Base-by-base conservation (phyloP, 768 basidiomycete species). In the Suillus subaureus region DNA sequence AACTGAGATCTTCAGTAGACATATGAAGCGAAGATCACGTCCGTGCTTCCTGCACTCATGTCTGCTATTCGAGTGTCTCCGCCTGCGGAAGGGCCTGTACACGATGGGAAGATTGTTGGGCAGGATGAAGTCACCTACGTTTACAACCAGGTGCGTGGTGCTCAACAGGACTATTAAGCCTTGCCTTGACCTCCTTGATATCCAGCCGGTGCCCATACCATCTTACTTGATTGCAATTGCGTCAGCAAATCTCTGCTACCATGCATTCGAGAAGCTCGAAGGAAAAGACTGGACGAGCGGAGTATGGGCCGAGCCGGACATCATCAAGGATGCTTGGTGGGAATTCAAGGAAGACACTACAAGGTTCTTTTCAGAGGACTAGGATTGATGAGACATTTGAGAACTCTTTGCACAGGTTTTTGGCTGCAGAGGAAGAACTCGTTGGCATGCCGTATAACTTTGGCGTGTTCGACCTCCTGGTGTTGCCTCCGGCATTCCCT, bases 181-280 rank as follows among this genome's bases (percentile, higher is more conserved):
- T 18, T 45, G 6, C 35, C 35, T 9, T 18, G 3, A 49, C 26
- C 39, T 43, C 9, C 43, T 33, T 26, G 21, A 4, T 11, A 8
- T 68, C 11, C 71, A 99, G 93, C 87, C 86, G 7, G 85, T 93
- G 23, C 87, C 92, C 5, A 95, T 98, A 65, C 93, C 97, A 1
- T 88, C 91, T 1, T 98, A 99, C 74, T 81, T 98, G n/a, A 83
- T 98, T 58, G 97, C 97, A 3, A 90, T 98, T 62, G 96, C 96
- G 0, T 84, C 86, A 0, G 96, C 96, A 1, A 90, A 97, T 72
- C 78, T 97, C 3, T 83, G 81, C 26, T 96, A 96, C 77, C 86
- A 81, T 13, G 71, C 87, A 0, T 94, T 96, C 73, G 78, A 84
- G 4, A 77, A 79, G 39, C 77, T 84, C 12, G 76, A 85, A 42